phyloP scores from a whole-genome alignment of 768 basidiomycete genomes.

The Leccinum broughii region DNA sequence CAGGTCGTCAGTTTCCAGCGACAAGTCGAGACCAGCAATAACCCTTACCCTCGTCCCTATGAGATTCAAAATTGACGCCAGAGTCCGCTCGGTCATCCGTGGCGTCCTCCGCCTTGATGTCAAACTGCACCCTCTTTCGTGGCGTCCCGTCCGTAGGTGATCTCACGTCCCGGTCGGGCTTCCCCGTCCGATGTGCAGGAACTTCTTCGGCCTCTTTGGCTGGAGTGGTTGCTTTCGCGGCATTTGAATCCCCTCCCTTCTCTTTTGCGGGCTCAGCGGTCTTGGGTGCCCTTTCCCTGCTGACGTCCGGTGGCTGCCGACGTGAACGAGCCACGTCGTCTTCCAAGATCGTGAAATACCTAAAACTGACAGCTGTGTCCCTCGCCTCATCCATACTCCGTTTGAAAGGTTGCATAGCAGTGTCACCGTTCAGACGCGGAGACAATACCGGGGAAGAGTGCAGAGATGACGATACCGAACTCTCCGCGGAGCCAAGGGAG shows the following conservation, averaged over 20 bases:
- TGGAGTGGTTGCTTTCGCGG: conserved; percentile 12
- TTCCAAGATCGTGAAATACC: conserved; percentile 46
- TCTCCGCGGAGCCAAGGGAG: conserved; percentile 29
- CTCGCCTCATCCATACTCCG: conserved; percentile 49
- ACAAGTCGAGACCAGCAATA: background rate
- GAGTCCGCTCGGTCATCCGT: conserved; percentile 43
- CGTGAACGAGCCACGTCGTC: conserved; percentile 37
- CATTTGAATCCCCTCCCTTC: conserved; percentile 9
- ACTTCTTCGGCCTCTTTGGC: conserved; percentile 13
- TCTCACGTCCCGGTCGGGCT: conserved; percentile 22
- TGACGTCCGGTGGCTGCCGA: conserved; percentile 14
- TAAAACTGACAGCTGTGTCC: conserved; percentile 49
- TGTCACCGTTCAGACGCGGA: conserved; percentile 28
- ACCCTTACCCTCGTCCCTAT: conserved; percentile 47
- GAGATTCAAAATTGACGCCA: conserved; percentile 35
- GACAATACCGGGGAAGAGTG: conserved; percentile 20
- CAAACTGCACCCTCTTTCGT: conserved; percentile 72
- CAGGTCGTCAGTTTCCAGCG: conserved; percentile 6
- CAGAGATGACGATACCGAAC: conserved; percentile 21
- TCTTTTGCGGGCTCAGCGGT: conserved; percentile 10
- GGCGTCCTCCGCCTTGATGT: conserved; percentile 58
- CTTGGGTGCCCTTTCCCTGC: conserved; percentile 14
- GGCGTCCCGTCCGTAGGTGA: conserved; percentile 33
- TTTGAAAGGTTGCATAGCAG: conserved; percentile 37
- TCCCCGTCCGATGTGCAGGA: conserved; percentile 17